Evolutionary conservation across 2,329 filamentous ascomycete species (phyloP), one percentile per base, ranked within the genome.

Genomic region (Thielaviopsis musarum): DNA sequence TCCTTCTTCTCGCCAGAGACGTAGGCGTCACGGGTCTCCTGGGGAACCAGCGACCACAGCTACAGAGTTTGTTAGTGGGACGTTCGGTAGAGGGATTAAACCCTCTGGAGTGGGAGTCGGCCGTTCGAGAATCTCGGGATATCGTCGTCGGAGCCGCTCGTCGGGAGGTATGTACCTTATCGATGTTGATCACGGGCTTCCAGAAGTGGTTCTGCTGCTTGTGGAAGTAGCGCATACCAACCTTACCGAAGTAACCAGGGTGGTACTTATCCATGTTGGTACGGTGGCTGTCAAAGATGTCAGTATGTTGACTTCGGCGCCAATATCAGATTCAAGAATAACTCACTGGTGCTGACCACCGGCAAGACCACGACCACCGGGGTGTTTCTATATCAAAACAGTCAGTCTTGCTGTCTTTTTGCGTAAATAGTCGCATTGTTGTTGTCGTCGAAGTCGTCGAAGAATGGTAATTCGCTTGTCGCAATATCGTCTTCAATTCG

Each of bases 161-260:
- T n/a, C 12, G 22, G 34, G 49, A 38, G 52, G 41, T 51, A 69
- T 69, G 66, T 73, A 91, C 87, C 87, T 97, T 98, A 79, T 97
- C 93, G 69, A 98, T 80, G 83, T 98, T 98, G 85, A 98, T 87
- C 69, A 89, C 83, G 67, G 93, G 93, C 81, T 95, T 96, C 93
- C 91, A 98, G 83, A 91, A 90, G 73, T 94, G 87, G 82, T 91
- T 91, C 72, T 84, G 82, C 72, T 88, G 85, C 78, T 93, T 91
- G 83, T 97, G 91, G 88, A 95, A 96, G 80, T 91, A 85, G 72
- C 88, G 81, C 87, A 91, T 91, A 79, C 87, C 87, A 69, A 91
- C 88, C 81, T 96, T 95, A 78, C 89, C 89, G 78, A 96, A 97
- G 88, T 97, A 97, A 89, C 93, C 93, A 65, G 91, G 90, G 74